Evolutionary conservation across 805 yeast species (phyloP), one percentile per base, ranked within the genome.

Genomic region (Sugiyamaella lignohabitans): DNA sequence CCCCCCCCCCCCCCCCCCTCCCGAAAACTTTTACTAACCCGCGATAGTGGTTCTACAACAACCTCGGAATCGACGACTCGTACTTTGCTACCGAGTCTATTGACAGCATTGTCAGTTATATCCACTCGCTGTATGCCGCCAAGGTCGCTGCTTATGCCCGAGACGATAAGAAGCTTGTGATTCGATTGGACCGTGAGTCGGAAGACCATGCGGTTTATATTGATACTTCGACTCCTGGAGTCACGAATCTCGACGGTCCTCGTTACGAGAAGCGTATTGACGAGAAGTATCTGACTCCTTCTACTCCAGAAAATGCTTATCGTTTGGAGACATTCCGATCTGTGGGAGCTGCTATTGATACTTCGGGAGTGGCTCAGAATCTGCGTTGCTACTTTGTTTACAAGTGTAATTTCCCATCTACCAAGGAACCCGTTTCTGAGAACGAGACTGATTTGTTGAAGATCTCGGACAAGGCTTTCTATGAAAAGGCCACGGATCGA

Each of bases 201-300:
- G 82, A 78, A 16, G 89, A 84, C 62, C 95, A 87, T 60, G 96
- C 96, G 1, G 93, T 87, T 30, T 93, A 84, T 63, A 86, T 91
- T 64, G 95, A 87, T 61, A 80, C 94, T 29, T 72, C 80, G 14
- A 63, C 66, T 19, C 76, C 79, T 8, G 81, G 79, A 45, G 63
- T 65, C 36, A 64, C 76, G 44, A 71, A 67, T 49, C 58, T 67
- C 22, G 66, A 66, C 44, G 67, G 66, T 16, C 66, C 74, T 47
- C 69, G 69, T 55, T 83, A 81, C 59, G 96, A 88, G 67, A 73
- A 75, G 50, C 71, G 80, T 54, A 87, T 93, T 52, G 98, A 93
- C 67, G 84, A 82, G 58, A 72, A 75, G 58, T 91, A 86, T 65
- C 72, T 91, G 53, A 59, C 63, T 19, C 63, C 66, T 3, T 60